Evolutionary conservation across 768 basidiomycete genomes (phyloP), one percentile per base, ranked within the genome.

Genomic region (Leucosporidium creatinivorum): DNA sequence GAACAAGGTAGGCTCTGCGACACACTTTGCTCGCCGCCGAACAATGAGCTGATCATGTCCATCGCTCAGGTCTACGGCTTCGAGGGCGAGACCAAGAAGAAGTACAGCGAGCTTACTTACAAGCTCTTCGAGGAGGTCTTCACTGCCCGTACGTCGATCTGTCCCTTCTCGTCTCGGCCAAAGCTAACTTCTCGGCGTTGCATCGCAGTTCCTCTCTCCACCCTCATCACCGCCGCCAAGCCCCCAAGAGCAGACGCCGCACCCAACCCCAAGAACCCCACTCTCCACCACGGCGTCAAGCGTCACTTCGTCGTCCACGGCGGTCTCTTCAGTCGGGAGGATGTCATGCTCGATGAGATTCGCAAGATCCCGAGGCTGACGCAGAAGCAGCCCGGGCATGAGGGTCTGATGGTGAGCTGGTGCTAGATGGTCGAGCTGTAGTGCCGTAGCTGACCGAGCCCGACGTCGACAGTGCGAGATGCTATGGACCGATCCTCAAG

Each of bases 401-500:
- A 93, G 75, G 94, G 94, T 4, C 79, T 98, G 58, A 97, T 99
- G 89, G 39, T 44, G 39, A 12, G 8, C 15, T 94, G 91, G 89
- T 2, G 78, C 79, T 87, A 88, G 81, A 73, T 77, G 57, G 21
- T 55, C 49, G 18, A 44, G 3, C 15, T 6, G 12, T 5, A 36
- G 33, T 5, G 39, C 39, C 15, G 39, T 17, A 44, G 39, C 39
- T 44, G 39, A 44, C 13, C 39, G 39, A 65, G 61, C 39, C 28
- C 48, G 54, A 57, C 57, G 64, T 69, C 62, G 50, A 68, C 39
- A 44, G 39, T 51, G 73, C 25, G 76, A 93, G 88, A 79, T 93
- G 33, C 83, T 98, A 21, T 97, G 94, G 93, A 94, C 93, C 5
- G 94, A 98, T 79, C 94, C 96, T 26, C 96, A 97, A 78, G 87